Evolutionary conservation across 202 grass and related monocot genomes (phyloP).

Genomic region (Panicum hallii): DNA sequence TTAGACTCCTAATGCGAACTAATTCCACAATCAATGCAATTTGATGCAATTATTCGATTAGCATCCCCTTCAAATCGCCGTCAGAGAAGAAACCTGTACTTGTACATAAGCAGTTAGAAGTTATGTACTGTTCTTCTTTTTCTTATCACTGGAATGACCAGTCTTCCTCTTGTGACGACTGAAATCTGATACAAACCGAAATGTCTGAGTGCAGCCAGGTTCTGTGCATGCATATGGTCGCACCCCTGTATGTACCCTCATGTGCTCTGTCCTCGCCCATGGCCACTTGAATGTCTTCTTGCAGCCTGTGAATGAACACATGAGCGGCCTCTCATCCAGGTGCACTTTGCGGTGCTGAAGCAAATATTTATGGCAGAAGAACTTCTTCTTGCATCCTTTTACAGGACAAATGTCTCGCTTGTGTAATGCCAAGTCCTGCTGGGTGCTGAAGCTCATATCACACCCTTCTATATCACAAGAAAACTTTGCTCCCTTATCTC

Average conservation of each 20-base stretch:
- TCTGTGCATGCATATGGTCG: constrained; percentile 83
- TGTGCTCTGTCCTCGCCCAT: constrained; percentile 96
- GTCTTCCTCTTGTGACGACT: constrained; percentile 99
- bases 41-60: constrained; percentile 58
- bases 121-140: constrained; percentile 68
- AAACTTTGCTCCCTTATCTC: constrained; percentile 64
- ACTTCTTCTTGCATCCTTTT: constrained; percentile 96
- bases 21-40: constrained; percentile 57
- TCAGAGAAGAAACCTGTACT: constrained; percentile 58
- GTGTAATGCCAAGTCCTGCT: constrained; percentile 77
- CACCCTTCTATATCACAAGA: constrained; percentile 90
- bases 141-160: constrained; percentile 80
- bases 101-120: constrained; percentile 50
- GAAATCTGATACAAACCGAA: constrained; percentile 99
- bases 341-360: constrained; percentile 97
- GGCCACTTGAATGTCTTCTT: constrained; percentile 99
- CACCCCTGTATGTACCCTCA: constrained; percentile 92
- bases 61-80: constrained; percentile 49
- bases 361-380: constrained; percentile 97
- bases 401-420: constrained; percentile 91
- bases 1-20: constrained; percentile 59
- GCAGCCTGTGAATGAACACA: constrained; percentile 76
- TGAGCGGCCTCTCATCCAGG: constrained; percentile 88
- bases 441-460: constrained; percentile 85
- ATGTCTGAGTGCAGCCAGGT: constrained; percentile 87